phyloP scores from a whole-genome alignment of 495 filamentous ascomycete species.

The Trichoderma erinaceum region DNA sequence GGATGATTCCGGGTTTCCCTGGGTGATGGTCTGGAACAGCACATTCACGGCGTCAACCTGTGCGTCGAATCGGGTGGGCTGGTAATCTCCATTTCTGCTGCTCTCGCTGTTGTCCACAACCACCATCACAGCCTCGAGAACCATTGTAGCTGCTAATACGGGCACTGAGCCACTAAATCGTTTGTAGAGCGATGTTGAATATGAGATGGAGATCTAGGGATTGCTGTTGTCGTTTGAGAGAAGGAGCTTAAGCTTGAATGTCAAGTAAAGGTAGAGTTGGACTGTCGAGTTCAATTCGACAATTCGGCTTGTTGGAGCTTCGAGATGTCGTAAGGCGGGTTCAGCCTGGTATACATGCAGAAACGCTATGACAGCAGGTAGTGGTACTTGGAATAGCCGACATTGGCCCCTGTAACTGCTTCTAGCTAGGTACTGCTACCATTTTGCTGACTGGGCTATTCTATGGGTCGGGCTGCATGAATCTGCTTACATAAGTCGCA shows the following conservation, averaged over 20 bases:
- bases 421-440: not conserved
- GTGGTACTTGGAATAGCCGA: not conserved
- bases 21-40: conserved; percentile 89
- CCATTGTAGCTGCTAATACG: conserved; percentile 41
- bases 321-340: conserved; percentile 30
- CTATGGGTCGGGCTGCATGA: not conserved
- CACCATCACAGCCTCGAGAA: conserved; percentile 60
- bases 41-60: conserved; percentile 92
- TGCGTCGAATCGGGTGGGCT: conserved; percentile 89
- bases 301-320: conserved; percentile 15
- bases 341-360: conserved; percentile 26
- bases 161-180: not conserved
- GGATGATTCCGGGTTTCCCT: conserved; percentile 90
- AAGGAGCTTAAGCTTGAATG: not conserved
- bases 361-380: not conserved
- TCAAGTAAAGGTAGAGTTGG: conserved; percentile 11
- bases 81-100: conserved; percentile 94
- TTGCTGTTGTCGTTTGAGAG: not conserved
- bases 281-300: conserved; percentile 17
- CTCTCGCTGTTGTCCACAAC: conserved; percentile 96
- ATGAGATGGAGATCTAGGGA: not conserved
- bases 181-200: not conserved
- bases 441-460: not conserved
- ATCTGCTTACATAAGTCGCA: not conserved
- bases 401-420: not conserved